These are phyloP conservation scores for Cucumis melo DNA, from an alignment of 306 rosid genomes.

Conservation along the genomic window DNA sequence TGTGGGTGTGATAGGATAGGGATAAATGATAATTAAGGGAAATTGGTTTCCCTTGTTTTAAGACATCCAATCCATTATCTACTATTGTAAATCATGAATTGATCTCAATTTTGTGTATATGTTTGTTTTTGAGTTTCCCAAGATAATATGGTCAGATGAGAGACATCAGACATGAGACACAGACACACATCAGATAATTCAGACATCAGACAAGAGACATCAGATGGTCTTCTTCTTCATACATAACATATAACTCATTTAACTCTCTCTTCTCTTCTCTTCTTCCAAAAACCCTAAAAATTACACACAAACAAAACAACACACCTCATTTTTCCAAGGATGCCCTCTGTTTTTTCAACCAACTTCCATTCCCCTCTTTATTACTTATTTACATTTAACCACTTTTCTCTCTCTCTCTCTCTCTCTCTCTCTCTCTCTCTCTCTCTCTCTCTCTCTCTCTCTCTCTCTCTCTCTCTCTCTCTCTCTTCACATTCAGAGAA, in stretches of 20 bases:
- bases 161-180: not conserved
- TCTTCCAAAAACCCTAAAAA: constrained; percentile 5
- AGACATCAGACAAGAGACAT: not conserved
- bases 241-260: too few species aligned
- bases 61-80: constrained; percentile 7
- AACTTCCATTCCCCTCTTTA: constrained; percentile 39
- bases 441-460: not conserved
- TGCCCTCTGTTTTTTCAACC: constrained; percentile 55
- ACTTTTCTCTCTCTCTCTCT: not conserved
- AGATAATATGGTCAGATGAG: constrained; percentile 18
- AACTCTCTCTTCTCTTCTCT: not conserved
- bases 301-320: not conserved
- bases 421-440: not conserved
- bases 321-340: constrained; percentile 17
- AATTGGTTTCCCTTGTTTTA: constrained; percentile 25
- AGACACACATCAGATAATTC: not conserved
- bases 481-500: not conserved
- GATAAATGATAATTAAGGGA: not conserved
- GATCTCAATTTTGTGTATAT: not conserved
- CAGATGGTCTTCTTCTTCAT: not conserved
- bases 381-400: constrained; percentile 9
- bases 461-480: not conserved
- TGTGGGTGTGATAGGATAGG: not conserved
- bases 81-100: too few species aligned
- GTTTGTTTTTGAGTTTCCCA: constrained; percentile 46